Evolutionary conservation across 192 early-diverging fungal species (phyloP), one percentile per base, ranked within the genome.

Genomic region (Backusella tarrabulga): DNA sequence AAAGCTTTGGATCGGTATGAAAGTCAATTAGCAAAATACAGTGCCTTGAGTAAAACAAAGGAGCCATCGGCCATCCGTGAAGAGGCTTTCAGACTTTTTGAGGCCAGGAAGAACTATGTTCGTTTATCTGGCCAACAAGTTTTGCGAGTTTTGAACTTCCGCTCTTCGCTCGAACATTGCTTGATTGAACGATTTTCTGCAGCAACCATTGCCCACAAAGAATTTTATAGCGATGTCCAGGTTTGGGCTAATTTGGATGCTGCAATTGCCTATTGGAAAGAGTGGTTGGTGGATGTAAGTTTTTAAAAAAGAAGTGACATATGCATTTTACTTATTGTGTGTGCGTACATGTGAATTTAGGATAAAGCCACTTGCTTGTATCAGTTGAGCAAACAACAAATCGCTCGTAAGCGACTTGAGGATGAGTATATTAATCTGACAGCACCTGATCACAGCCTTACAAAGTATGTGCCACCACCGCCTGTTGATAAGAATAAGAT

Each of bases 51-150:
- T 60, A 85, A 89, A 32, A 84, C 87, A 41, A 93, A 93, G 52
- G 92, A 93, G 80, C 80, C 89, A 17, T 88, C 86, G 26, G 88
- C 90, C 9, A 69, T 93, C 14, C 81, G 88, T 72, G 92, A 93
- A 79, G 92, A 93, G 67, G 91, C 92, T 0, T 92, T 91, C 40
- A 85, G 90, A 66, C 81, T 93, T 32, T 89, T 86, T 76, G 92
- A 93, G 70, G 81, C 88, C 32, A 86, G 91, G 29, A 93, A 93
- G 75, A 81, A 77, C 19, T 93, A 91, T 76, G 89, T 93, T 50
- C 86, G 83, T 42, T 82, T 86, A 7, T 86, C 88, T 44, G 82
- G 89, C 46, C 82, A 91, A 40, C 87, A 91, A 74, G 81, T 86
- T 17, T 79, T 90, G 42, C 80, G 87, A 54, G 85, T 90, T 34